Base-by-base conservation (phyloP, 805 yeast species). In the Monosporozyma servazzii region DNA sequence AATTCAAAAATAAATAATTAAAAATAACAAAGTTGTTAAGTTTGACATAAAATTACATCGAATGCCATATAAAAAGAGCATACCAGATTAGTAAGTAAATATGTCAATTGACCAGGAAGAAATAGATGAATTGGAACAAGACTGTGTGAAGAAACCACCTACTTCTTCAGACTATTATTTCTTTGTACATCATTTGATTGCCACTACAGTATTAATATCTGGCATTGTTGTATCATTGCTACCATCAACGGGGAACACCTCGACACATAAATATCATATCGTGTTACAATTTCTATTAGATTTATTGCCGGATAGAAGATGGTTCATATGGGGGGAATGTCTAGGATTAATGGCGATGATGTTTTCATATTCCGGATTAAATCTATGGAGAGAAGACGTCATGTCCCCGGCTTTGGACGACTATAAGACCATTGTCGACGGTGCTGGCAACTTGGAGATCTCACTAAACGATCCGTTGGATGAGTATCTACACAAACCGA, bases 291-390 rank as follows among this genome's bases (percentile, higher is more conserved):
- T 44, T 13, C 8, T 49, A 25, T 21, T 45, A 29, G 56, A 21
- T 47, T 51, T 39, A 47, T 53, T 49, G 82, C 98, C 98, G 0
- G 86, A 91, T 31, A 75, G 95, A 57, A 86, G 90, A 82, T 93
- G 98, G 99, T 83, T 95, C 2, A 63, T 86, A 36, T 86, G 88
- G 1, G 66, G 86, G 2, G 96, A 96, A 3, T 74, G 87, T 13
- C 79, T 79, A 56, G 74, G 84, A 5, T 68, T 91, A 30, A 80
- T 87, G 75, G 65, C 75, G 10, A 82, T 90, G 88, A 68, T 82
- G 17, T 89, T 79, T 61, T 77, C 76, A 0, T 91, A 90, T 64
- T 71, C 85, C 1, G 87, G 82, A 9, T 67, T 90, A 43, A 81
- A 82, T 1, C 66, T 81, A 41, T 88, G 85, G 71, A 86, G 87